Conservation (phyloP, 805 yeast genomes). For the Komagataella mondaviorum region DNA sequence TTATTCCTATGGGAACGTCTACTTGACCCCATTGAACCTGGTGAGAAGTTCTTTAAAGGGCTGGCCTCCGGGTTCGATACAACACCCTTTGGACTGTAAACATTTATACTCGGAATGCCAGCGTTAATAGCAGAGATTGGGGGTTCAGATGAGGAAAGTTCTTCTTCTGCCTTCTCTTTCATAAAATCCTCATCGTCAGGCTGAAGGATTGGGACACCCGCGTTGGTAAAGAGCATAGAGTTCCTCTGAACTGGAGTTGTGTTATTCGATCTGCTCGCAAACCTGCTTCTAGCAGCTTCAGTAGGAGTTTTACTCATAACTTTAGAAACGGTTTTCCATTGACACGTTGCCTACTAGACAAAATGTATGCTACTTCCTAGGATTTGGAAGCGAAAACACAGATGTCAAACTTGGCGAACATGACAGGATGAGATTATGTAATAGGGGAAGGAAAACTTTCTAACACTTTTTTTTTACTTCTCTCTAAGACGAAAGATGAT, state of each 20-base stretch:
- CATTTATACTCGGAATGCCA: neutral
- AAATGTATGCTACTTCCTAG: neutral
- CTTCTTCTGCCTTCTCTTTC: neutral
- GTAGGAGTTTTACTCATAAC: neutral
- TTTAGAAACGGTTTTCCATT: neutral
- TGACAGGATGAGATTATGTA: neutral
- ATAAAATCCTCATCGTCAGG: neutral
- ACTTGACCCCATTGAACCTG: neutral
- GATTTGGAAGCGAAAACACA: neutral
- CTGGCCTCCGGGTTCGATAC: neutral
- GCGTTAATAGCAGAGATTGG: neutral
- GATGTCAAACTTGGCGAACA: neutral
- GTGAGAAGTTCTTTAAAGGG: conserved; percentile 1
- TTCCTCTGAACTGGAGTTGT: neutral
- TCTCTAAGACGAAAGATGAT: conserved; percentile 30
- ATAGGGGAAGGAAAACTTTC: neutral
- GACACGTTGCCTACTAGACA: neutral
- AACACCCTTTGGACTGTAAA: neutral
- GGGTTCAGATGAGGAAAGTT: neutral
- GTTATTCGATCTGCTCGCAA: neutral
- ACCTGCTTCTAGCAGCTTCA: neutral
- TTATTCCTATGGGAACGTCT: neutral
- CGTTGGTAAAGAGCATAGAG: neutral
- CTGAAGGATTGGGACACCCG: neutral
- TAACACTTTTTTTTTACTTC: neutral